Evolutionary conservation across 2,329 filamentous ascomycete genomes (phyloP).

Genomic region (Cadophora luteo-olivacea): DNA sequence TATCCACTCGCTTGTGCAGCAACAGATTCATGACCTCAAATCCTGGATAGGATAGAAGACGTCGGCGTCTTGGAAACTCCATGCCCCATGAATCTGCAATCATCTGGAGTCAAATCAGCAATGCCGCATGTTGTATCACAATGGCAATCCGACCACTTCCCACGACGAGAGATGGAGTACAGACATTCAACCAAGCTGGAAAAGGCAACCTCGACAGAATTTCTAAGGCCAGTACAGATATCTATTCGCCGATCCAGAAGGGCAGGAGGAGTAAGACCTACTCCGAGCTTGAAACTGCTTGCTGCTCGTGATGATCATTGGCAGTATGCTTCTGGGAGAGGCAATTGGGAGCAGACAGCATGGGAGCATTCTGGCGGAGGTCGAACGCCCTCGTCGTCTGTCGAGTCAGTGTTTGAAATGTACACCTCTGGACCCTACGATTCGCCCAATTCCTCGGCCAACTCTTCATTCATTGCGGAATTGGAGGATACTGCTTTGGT

Average conservation of each 20-base stretch:
- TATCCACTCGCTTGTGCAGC: background rate
- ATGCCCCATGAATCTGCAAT: conserved; percentile 9
- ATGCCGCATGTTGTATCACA: conserved; percentile 36
- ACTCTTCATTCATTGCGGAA: conserved; percentile 36
- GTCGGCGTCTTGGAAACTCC: background rate
- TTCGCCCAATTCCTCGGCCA: conserved; percentile 31
- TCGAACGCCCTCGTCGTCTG: conserved; percentile 33
- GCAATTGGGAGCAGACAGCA: conserved; percentile 26
- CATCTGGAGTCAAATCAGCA: conserved; percentile 4
- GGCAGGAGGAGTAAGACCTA: conserved; percentile 16
- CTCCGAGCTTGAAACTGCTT: conserved; percentile 28
- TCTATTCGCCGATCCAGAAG: conserved; percentile 20
- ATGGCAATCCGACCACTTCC: conserved; percentile 26
- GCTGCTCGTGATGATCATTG: conserved; percentile 33
- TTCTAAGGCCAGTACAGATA: conserved; percentile 19
- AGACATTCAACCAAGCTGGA: conserved; percentile 16
- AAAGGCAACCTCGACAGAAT: conserved; percentile 18
- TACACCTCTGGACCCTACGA: conserved; percentile 21
- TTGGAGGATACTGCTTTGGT: conserved; percentile 39
- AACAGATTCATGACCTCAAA: background rate
- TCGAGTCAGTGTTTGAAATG: conserved; percentile 40
- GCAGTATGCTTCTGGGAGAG: conserved; percentile 31
- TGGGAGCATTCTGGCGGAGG: conserved; percentile 33
- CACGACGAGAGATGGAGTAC: conserved; percentile 15
- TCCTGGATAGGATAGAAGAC: background rate